phyloP scores from a whole-genome alignment of 176 grass and related monocot genomes.

The Phyllostachys edulis region DNA sequence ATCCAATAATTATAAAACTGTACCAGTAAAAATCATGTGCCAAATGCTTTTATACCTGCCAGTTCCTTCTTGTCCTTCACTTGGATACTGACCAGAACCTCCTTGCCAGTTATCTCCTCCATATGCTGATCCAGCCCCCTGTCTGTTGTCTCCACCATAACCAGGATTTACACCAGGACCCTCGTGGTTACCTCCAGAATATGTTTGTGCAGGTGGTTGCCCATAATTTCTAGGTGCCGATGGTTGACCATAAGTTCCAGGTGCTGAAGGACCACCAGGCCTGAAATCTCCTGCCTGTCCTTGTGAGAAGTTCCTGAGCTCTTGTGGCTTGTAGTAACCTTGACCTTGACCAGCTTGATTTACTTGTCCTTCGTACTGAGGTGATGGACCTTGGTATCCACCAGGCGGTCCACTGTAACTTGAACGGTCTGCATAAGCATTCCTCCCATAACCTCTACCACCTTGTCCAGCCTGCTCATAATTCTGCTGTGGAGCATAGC shows the following conservation, averaged over 20 bases:
- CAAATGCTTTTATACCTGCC: slow-evolving; percentile 56
- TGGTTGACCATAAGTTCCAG: slow-evolving; percentile 38
- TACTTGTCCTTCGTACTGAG: slow-evolving; percentile 45
- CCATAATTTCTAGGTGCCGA: slow-evolving; percentile 27
- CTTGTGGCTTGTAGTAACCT: slow-evolving; percentile 58
- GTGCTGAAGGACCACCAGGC: slow-evolving; percentile 31
- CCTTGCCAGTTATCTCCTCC: slow-evolving; percentile 44
- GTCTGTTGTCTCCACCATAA: slow-evolving; percentile 40
- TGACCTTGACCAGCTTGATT: slow-evolving; percentile 44
- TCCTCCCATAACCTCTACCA: slow-evolving; percentile 39
- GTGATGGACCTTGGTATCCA: slow-evolving; percentile 31
- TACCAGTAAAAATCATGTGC: neutral
- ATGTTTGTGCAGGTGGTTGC: slow-evolving; percentile 19
- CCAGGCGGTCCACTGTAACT: slow-evolving; percentile 39
- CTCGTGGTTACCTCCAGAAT: slow-evolving; percentile 30
- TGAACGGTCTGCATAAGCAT: slow-evolving; percentile 32
- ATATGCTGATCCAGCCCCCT: slow-evolving; percentile 28
- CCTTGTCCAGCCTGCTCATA: slow-evolving; percentile 47
- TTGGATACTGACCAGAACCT: slow-evolving; percentile 24
- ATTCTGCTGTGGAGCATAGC: slow-evolving; percentile 45
- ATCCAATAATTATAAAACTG: neutral
- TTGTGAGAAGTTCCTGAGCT: slow-evolving; percentile 47
- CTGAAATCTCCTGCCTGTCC: slow-evolving; percentile 43
- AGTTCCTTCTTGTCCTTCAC: slow-evolving; percentile 45
- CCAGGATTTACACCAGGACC: slow-evolving; percentile 19